Percentiles rank a stretch among this genome's conserved stretches.
Conservation (phyloP, 345 rosid genomes). For the Laguncularia racemosa region DNA sequence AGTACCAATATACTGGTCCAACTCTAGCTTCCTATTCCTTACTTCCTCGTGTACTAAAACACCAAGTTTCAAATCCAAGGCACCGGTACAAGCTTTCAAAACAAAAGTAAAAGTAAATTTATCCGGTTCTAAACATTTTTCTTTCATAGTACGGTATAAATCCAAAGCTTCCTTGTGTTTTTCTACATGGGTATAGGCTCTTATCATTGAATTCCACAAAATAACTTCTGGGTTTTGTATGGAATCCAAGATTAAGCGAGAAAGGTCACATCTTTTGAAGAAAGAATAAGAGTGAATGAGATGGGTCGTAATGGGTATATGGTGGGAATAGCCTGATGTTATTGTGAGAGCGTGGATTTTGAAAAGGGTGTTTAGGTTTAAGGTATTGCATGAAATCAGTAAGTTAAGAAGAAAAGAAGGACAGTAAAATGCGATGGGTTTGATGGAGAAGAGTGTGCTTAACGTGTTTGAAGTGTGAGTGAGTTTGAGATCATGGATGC, state of each 20-base stretch:
- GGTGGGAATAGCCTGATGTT: constrained; percentile 32
- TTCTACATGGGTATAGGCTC: constrained; percentile 34
- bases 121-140: constrained; percentile 36
- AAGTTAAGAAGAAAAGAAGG: constrained; percentile 4
- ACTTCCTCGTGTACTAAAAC: constrained; percentile 33
- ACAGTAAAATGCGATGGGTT: too few species aligned
- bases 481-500: too few species aligned
- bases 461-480: too few species aligned
- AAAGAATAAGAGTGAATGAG: constrained; percentile 37
- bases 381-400: constrained; percentile 32
- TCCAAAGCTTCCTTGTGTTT: constrained; percentile 30
- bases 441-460: too few species aligned
- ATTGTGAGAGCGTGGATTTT: constrained; percentile 37
- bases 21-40: constrained; percentile 30
- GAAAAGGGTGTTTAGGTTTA: constrained; percentile 26
- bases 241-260: constrained; percentile 39
- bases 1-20: constrained; percentile 46
- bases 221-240: constrained; percentile 33
- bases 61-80: constrained; percentile 35
- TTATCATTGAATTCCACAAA: constrained; percentile 43
- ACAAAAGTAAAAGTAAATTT: constrained; percentile 53
- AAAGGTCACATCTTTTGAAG: constrained; percentile 31
- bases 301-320: constrained; percentile 18
- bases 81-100: constrained; percentile 51
- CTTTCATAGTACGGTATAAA: constrained; percentile 30